Evolutionary conservation across 306 rosid species (phyloP), one percentile per base, ranked within the genome.

Genomic region (Arachis hypogaea): DNA sequence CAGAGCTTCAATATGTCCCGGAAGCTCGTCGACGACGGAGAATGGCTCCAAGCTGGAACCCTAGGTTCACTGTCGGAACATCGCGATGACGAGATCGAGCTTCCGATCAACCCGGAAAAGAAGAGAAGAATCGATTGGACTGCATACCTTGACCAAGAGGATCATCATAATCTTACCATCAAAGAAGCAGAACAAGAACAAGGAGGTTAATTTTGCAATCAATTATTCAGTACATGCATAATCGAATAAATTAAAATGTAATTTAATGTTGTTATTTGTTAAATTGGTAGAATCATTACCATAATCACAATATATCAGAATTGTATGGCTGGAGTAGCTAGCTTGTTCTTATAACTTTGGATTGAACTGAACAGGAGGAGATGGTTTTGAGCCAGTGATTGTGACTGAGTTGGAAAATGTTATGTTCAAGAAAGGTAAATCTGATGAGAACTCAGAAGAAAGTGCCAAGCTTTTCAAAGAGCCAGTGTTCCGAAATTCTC

Each of bases 1-100:
- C 98, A 94, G 89, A 73, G 68, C 63, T 89, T 89, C 95, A 94
- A 94, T 70, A 86, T 88, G 90, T 82, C 92, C 9, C 87, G 91
- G 46, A 85, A 88, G 1, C 70, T 66, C 9, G 28, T 71, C 30
- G 87, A 88, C 1, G 82, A 80, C 9, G 80, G 77, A 66, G 81
- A 75, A 30, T 59, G 51, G 33, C 70, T 30, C 7, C 56, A 12
- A 12, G 66, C 72, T 5, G 76, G 44, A 82, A 68, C 89, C 70
- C 82, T 52, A 65, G 77, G 3, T 33, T 80, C 73, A 8, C 1
- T 16, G 1, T 44, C 7, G 11, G 74, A 59, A 38, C 57, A 4
- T 6, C 6, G 4, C 1, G 36, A 50, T 0, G 43, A 11, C 12
- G 16, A 43, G 0, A 28, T 7, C 9, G 6, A 74, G n/a, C 50